Base-by-base conservation (phyloP, 2,329 filamentous ascomycete species). In the Ophiosphaerella korrae region DNA sequence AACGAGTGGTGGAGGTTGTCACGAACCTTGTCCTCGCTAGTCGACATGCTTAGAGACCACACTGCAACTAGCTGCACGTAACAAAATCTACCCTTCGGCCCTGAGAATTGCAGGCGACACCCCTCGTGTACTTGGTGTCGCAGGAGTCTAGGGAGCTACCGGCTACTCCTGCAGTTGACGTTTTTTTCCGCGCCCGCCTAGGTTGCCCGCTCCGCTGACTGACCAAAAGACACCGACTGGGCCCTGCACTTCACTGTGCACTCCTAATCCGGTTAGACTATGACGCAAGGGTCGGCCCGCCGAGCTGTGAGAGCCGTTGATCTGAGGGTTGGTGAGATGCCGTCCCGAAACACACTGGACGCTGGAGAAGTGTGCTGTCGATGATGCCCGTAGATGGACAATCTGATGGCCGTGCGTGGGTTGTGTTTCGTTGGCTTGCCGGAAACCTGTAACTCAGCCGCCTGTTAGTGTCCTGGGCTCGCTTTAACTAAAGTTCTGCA, bases 11-110 rank as follows among this genome's bases (percentile, higher is more conserved):
- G 64, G 68, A 70, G 64, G 65, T 64, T 66, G 55, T 66, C 40
- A 68, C 66, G 47, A 72, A 72, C 71, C 71, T 64, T 71, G 70
- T 72, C 68, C 58, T 71, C 68, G 53, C 64, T 70, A 67, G 64
- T 63, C 68, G 70, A 69, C 55, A 67, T 72, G 57, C 57, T 60
- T 54, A 34, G 36, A 40, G 26, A 45, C 43, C 29, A 37, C 35
- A 40, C 44, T 38, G 53, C 52, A 51, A 52, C 48, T 47, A 46
- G 55, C 49, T 29, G 26, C 48, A 36, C 38, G 47, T 18, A 38
- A 41, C 43, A 14, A 38, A 39, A 51, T 37, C 46, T 47, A 24
- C 36, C 45, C 56, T 52, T 50, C 48, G 49, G 23, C 26, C 55
- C 54, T 52, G 60, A 57, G 52, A 58, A 29, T 7, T 50, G 56